A percentile compares a stretch with the other conserved stretches of the same genome.
These are phyloP conservation scores for Salix caprea DNA, from an alignment of 345 rosid species.

Conservation along the genomic window DNA sequence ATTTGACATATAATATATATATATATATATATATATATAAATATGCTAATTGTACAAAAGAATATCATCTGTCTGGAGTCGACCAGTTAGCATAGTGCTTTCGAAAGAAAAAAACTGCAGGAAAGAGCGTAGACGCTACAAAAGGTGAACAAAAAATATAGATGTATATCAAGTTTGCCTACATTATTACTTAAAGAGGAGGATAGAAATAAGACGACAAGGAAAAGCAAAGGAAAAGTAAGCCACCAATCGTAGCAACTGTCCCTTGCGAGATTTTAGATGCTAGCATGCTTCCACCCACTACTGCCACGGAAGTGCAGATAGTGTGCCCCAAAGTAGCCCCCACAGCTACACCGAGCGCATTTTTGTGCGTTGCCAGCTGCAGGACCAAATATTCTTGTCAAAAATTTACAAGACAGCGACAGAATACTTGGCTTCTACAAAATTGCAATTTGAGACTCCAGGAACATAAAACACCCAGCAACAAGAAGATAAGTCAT, in stretches of 20 bases:
- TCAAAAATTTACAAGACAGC: background rate
- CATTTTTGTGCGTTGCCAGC: slow-evolving; percentile 97
- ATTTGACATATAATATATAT: background rate
- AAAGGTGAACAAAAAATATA: background rate
- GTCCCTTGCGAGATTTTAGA: slow-evolving; percentile 93
- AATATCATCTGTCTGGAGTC: background rate
- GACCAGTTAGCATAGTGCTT: background rate
- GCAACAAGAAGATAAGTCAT: background rate
- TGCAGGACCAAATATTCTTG: slow-evolving; percentile 28
- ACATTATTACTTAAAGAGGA: slow-evolving; percentile 49
- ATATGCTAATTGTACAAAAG: slow-evolving; percentile 16
- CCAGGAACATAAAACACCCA: background rate
- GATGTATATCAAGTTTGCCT: slow-evolving; percentile 23
- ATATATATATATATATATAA: background rate
- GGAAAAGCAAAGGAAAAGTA: slow-evolving; percentile 89
- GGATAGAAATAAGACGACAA: slow-evolving; percentile 93
- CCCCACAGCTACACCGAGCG: slow-evolving; percentile 85
- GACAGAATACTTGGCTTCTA: background rate
- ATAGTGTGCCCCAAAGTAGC: slow-evolving; percentile 80
- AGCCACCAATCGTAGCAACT: slow-evolving; percentile 85
- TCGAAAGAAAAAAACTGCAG: background rate
- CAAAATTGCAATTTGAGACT: background rate
- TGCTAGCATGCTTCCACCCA: slow-evolving; percentile 98
- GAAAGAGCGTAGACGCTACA: background rate
- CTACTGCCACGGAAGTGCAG: slow-evolving; percentile 90